Conservation (phyloP, 441 rosid species). For the Populus hybrid region DNA sequence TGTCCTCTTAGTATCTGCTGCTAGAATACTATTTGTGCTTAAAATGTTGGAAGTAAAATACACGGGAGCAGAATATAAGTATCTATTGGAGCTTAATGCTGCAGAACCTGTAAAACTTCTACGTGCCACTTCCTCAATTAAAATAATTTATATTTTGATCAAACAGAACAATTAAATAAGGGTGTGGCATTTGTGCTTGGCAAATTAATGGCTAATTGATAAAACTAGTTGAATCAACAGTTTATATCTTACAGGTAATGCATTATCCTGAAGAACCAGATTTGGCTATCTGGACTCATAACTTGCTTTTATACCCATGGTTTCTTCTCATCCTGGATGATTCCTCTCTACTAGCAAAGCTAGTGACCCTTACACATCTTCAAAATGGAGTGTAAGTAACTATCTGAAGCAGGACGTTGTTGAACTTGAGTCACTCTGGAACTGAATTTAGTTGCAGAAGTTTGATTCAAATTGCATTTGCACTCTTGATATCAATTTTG, state of each 20-base stretch:
- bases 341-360: background rate
- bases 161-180: background rate
- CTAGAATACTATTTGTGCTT: background rate
- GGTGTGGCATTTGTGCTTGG: background rate
- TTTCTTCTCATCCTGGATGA: background rate
- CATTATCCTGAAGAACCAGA: background rate
- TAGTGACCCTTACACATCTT: background rate
- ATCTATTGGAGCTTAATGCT: background rate
- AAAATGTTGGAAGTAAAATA: background rate
- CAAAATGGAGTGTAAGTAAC: background rate
- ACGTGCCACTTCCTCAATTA: background rate
- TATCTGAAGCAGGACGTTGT: background rate
- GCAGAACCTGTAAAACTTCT: background rate
- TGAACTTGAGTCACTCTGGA: background rate
- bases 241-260: background rate
- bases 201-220: constrained; percentile 1
- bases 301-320: background rate
- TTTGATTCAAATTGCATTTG: background rate
- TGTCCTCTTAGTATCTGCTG: background rate
- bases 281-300: background rate
- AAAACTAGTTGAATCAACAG: background rate
- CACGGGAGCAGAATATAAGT: background rate
- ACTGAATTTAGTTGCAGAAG: background rate
- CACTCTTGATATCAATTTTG: background rate
- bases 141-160: background rate